These are phyloP conservation scores for Chondrus crispus DNA, from an alignment of 23 red algal species.

Conservation along the genomic window DNA sequence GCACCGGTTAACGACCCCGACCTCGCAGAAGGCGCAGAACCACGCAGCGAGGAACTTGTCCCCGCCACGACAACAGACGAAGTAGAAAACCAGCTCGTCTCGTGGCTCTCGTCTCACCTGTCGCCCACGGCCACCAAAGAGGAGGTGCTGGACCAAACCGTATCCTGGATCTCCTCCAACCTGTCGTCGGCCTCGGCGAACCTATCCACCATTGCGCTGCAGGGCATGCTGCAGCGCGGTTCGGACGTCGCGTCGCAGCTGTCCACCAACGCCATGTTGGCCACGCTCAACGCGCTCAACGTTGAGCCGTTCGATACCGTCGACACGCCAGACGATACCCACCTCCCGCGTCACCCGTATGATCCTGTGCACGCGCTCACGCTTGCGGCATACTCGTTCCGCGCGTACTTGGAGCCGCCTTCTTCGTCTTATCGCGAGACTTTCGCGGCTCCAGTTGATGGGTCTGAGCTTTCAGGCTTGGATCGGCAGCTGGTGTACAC, in stretches of 20 bases:
- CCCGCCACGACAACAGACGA: too few relatives aligned
- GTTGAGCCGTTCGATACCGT: neutral
- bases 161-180: too few relatives aligned
- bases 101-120: too few relatives aligned
- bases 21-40: too few relatives aligned
- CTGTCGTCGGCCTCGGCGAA: too few relatives aligned
- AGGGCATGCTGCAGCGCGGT: neutral
- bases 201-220: neutral
- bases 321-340: neutral
- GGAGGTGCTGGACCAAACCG: too few relatives aligned
- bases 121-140: too few relatives aligned
- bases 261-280: neutral
- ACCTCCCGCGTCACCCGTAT: neutral
- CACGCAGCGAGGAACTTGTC: too few relatives aligned
- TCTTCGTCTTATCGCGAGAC: conserved; percentile 30
- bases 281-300: neutral
- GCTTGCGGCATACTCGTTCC: conserved; percentile 49
- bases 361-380: conserved; percentile 40
- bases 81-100: too few relatives aligned
- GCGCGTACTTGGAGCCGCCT: conserved; percentile 41
- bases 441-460: neutral
- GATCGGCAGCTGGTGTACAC: neutral
- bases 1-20: too few relatives aligned
- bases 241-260: neutral
- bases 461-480: neutral